Conservation (phyloP, 2,329 filamentous ascomycete species). For the Pezicula neosporulosa region DNA sequence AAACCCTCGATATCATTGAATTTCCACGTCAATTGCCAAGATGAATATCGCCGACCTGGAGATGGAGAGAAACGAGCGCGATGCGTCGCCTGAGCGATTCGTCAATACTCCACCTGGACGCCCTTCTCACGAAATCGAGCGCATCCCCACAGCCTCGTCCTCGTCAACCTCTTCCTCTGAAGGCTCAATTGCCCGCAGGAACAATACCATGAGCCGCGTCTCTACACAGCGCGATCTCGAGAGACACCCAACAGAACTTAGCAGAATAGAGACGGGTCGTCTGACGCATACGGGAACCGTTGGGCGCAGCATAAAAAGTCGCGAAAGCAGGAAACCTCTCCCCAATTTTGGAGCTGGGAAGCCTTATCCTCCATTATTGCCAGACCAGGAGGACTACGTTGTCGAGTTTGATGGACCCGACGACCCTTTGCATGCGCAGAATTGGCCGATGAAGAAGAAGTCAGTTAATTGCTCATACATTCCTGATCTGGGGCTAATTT, state of each 20-base stretch:
- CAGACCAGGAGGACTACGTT: conserved; percentile 72
- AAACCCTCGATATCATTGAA: not conserved
- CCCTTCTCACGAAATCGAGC: conserved; percentile 53
- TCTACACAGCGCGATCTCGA: conserved; percentile 66
- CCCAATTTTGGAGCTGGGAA: conserved; percentile 73
- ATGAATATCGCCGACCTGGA: conserved; percentile 26
- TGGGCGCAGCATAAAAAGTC: conserved; percentile 47
- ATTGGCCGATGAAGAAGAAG: conserved; percentile 82
- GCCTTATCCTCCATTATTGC: conserved; percentile 66
- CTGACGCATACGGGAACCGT: conserved; percentile 72
- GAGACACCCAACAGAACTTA: conserved; percentile 64
- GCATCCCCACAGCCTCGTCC: conserved; percentile 52
- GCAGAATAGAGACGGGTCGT: conserved; percentile 66
- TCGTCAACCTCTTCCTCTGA: conserved; percentile 45
- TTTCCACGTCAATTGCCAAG: conserved; percentile 22
- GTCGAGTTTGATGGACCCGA: conserved; percentile 82
- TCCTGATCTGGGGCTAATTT: conserved; percentile 25
- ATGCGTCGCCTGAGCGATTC: conserved; percentile 43
- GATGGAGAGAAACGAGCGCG: conserved; percentile 39
- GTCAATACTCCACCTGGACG: conserved; percentile 16
- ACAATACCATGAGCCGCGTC: conserved; percentile 53
- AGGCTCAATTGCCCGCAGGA: conserved; percentile 31
- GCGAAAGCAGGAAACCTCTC: conserved; percentile 54
- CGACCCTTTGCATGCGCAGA: conserved; percentile 82
- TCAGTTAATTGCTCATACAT: conserved; percentile 33